phyloP scores from a whole-genome alignment of 768 basidiomycete species.

The Naganishia vishniacii region DNA sequence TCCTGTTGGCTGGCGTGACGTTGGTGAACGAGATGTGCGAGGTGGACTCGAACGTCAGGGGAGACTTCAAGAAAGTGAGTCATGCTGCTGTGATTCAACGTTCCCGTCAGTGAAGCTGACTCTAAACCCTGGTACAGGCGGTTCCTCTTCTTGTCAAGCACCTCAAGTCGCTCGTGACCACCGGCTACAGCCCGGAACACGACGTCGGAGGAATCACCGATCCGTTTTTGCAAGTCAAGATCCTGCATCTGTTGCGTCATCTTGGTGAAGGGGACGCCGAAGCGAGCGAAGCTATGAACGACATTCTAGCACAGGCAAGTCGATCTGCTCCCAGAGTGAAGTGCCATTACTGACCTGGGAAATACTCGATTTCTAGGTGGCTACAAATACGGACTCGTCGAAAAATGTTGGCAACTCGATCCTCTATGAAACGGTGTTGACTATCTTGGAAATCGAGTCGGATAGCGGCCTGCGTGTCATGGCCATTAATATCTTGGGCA shows the following conservation, averaged over 20 bases:
- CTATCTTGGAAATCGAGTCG: conserved; percentile 93
- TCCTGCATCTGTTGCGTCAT: conserved; percentile 78
- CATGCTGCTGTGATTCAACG: too few relatives aligned
- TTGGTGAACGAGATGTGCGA: conserved; percentile 92
- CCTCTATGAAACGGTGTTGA: conserved; percentile 92
- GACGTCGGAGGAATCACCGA: conserved; percentile 96
- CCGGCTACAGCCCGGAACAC: conserved; percentile 96
- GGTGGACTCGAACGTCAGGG: conserved; percentile 63
- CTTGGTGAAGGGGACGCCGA: conserved; percentile 76
- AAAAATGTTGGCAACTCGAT: conserved; percentile 99
- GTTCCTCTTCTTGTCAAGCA: conserved; percentile 90
- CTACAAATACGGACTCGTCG: conserved; percentile 95
- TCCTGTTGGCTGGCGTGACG: conserved; percentile 86
- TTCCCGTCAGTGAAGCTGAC: too few relatives aligned
- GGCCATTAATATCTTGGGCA: conserved; percentile 99
- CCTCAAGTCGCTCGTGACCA: conserved; percentile 87
- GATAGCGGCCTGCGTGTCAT: conserved; percentile 92
- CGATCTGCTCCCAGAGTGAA: not conserved
- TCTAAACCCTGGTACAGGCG: conserved; percentile 58
- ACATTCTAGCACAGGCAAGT: conserved; percentile 84
- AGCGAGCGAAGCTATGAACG: conserved; percentile 95
- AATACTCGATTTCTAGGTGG: conserved; percentile 60
- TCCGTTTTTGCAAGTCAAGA: conserved; percentile 59
- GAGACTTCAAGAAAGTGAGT: conserved; percentile 80
- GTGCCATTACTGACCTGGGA: not conserved